phyloP scores from a whole-genome alignment of 106 monocot species.

The Agapanthus africanus region DNA sequence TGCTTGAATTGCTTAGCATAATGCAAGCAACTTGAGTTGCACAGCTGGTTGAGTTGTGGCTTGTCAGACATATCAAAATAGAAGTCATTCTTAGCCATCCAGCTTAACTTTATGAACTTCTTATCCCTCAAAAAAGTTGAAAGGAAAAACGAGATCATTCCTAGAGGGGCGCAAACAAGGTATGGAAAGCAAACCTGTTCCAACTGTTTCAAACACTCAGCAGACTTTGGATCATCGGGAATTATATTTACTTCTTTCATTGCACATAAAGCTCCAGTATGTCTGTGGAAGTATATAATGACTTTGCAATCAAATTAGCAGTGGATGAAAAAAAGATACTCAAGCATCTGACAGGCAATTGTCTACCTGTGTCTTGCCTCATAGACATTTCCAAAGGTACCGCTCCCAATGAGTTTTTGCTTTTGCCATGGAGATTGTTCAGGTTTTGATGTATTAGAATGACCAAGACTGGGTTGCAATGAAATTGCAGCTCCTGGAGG shows the following conservation, averaged over 20 bases:
- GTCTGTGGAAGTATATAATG: conserved; percentile 28
- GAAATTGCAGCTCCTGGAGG: conserved; percentile 52
- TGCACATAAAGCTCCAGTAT: conserved; percentile 86
- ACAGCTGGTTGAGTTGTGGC: not conserved
- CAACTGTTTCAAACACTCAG: conserved; percentile 76
- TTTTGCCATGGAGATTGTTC: conserved; percentile 67
- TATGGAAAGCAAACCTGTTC: conserved; percentile 56
- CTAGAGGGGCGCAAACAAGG: no score
- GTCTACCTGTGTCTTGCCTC: conserved; percentile 68
- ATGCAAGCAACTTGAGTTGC: not conserved
- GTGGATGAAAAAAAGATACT: not conserved
- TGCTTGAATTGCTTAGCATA: not conserved
- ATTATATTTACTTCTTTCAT: conserved; percentile 98
- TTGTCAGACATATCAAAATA: not conserved
- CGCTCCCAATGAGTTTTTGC: conserved; percentile 80
- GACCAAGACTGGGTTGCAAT: conserved; percentile 27
- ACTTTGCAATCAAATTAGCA: conserved; percentile 2
- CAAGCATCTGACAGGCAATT: not conserved
- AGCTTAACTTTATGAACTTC: no score
- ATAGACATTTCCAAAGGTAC: conserved; percentile 93
- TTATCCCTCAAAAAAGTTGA: no score
- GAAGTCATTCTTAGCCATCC: no score
- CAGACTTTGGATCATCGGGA: conserved; percentile 79
- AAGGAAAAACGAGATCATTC: no score
- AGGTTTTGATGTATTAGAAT: conserved; percentile 24